A percentile compares a stretch with the other conserved stretches of the same genome.
Conservation (phyloP, 2,329 filamentous ascomycete genomes). For the Colletotrichum falcatum region DNA sequence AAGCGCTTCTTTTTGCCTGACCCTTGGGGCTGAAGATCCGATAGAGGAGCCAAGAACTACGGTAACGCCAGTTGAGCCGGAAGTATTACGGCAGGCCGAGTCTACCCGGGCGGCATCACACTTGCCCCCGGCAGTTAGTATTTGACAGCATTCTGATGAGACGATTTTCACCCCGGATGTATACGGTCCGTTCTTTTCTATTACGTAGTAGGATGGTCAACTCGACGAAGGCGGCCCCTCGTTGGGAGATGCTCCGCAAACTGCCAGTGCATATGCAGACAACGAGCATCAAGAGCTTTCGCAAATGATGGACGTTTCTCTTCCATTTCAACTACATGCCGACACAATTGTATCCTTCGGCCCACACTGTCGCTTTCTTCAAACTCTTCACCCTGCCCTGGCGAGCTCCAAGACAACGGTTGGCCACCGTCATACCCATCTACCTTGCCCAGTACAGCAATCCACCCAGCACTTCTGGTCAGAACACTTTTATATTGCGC, state of each 20-base stretch:
- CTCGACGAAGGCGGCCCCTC: no score
- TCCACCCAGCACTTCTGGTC: conserved; percentile 4
- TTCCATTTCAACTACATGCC: background rate
- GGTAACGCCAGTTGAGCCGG: background rate
- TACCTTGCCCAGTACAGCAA: background rate
- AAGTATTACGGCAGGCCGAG: background rate
- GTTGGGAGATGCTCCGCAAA: no score
- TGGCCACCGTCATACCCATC: background rate
- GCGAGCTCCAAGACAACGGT: no score
- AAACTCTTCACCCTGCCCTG: conserved; percentile 1
- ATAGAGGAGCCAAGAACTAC: background rate
- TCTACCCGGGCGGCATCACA: no score
- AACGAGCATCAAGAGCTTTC: no score
- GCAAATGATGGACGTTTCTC: background rate
- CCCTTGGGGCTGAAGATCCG: background rate
- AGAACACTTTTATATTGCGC: conserved; percentile 10
- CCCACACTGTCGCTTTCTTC: background rate
- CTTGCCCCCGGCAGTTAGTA: no score
- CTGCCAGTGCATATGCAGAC: background rate
- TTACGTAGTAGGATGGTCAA: no score
- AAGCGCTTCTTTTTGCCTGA: background rate
- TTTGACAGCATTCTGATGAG: no score
- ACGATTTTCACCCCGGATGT: no score
- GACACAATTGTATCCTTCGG: background rate
- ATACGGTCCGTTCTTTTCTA: no score